Evolutionary conservation across 768 basidiomycete genomes (phyloP).

Genomic region (Paxillus rubicundulus): DNA sequence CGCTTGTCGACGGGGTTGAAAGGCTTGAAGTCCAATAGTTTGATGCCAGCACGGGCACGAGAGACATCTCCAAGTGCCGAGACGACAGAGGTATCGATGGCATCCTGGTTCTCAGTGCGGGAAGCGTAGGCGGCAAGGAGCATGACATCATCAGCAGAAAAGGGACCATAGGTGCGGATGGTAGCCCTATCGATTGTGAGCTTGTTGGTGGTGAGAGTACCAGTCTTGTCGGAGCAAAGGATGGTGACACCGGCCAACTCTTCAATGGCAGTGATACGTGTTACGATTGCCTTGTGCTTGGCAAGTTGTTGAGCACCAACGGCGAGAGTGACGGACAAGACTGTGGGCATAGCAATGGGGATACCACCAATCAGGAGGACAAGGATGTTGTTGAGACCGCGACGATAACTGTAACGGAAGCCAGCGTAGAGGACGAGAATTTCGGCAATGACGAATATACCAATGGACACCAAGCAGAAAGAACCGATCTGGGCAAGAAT

Average conservation of each 20-base stretch:
- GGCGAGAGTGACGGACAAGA: conserved; percentile 95
- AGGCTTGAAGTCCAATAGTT: conserved; percentile 97
- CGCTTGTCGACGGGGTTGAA: conserved; percentile 99
- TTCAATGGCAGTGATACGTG: conserved; percentile 98
- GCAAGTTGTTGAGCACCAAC: conserved; percentile 99
- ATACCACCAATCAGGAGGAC: conserved; percentile 99
- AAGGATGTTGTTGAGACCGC: conserved; percentile 95
- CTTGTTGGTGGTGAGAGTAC: conserved; percentile 98
- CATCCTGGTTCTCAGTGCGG: conserved; percentile 98
- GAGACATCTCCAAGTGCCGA: conserved; percentile 67
- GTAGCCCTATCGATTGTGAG: conserved; percentile 94
- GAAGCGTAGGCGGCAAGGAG: conserved; percentile 94
- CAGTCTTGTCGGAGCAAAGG: conserved; percentile 98
- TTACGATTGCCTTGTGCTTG: conserved; percentile 99
- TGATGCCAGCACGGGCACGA: conserved; percentile 88
- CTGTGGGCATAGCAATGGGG: conserved; percentile 99
- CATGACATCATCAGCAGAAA: conserved; percentile 87
- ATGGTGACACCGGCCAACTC: conserved; percentile 98
- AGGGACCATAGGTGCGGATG: conserved; percentile 86
- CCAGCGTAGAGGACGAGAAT: conserved; percentile 92
- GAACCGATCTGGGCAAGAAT: conserved; percentile 97
- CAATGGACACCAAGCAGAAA: conserved; percentile 95
- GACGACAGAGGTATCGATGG: conserved; percentile 89
- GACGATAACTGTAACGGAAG: conserved; percentile 88
- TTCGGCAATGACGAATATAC: conserved; percentile 92